Evolutionary conservation across 1,284 basidiomycete genomes (phyloP).

Genomic region (Acaromyces ingoldii): DNA sequence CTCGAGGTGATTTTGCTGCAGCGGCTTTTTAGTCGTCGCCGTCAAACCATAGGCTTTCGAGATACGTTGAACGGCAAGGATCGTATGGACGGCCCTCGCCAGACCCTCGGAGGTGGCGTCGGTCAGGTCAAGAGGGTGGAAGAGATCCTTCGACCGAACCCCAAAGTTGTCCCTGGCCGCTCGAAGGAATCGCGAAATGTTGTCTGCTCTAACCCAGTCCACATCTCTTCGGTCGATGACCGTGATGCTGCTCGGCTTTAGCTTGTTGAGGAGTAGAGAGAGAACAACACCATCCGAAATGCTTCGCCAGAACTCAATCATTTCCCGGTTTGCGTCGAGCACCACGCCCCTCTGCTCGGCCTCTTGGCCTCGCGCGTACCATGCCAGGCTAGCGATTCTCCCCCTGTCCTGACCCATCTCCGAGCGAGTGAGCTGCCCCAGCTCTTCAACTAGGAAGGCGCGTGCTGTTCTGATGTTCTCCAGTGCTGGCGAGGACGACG

Average conservation of each 20-base stretch:
- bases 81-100: constrained; percentile 30
- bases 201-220: constrained; percentile 32
- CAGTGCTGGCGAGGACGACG: constrained; percentile 17
- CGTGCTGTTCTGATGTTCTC: constrained; percentile 28
- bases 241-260: constrained; percentile 21
- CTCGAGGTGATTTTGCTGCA: constrained; percentile 15
- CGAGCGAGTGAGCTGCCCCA: constrained; percentile 12
- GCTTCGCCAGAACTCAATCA: constrained; percentile 25
- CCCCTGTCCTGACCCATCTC: constrained; percentile 16
- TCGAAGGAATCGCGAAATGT: constrained; percentile 34
- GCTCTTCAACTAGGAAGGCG: constrained; percentile 25
- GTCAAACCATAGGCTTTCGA: constrained; percentile 13
- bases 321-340: constrained; percentile 6
- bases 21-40: no score
- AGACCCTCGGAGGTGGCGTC: constrained; percentile 31
- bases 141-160: constrained; percentile 33
- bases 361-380: constrained; percentile 14
- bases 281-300: constrained; percentile 38
- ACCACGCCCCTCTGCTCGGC: constrained; percentile 8
- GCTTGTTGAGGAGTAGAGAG: constrained; percentile 28
- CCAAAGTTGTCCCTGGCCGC: constrained; percentile 34
- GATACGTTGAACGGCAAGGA: constrained; percentile 20
- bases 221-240: constrained; percentile 30
- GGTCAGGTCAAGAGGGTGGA: constrained; percentile 33
- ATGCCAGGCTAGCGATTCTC: constrained; percentile 18